Base-by-base conservation (phyloP, 2,329 filamentous ascomycete genomes). In the Truncatella angustata region DNA sequence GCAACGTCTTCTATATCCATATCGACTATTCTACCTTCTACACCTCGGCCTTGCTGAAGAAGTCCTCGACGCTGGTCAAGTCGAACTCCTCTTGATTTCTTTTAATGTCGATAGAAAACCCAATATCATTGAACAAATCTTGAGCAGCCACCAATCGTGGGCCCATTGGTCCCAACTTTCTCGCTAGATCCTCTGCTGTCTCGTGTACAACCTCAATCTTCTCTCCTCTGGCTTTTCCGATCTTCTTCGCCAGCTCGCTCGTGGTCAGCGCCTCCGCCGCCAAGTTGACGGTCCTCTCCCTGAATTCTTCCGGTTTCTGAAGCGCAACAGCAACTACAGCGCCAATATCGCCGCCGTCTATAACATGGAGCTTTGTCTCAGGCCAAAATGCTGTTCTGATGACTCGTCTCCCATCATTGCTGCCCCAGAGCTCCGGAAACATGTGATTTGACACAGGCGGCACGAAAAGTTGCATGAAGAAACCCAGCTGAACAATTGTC, bases 361-460 rank as follows among this genome's bases (percentile, higher is more conserved):
- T 5, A 16, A 52, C 16, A 14, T 47, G 42, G 18, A 52, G 5
- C 10, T 36, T 39, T 4, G 50, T 34, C 12, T 43, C 26, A 12
- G 50, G 50, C 23, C 23, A 30, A 3, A 40, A 42, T 5, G 50
- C 34, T 4, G 35, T 23, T 12, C 44, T 37, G 14, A 51, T 24
- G 14, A 44, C 24, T 30, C 26, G 12, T 18, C 45, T 5, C 7
- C 10, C 32, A 16, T 4, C 44, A 23, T 5, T 12, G 3, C 20
- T 18, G 30, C 32, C 14, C 49, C 49, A 51, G 21, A 52, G 35
- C 5, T 48, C 50, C 2, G 50, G 50, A 32, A 52, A 52, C 26
- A 40, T 28, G 11, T 32, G 4, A 16, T 28, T 30, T 7, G 32
- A 14, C 23, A 34, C 10, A 16, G 50, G 50, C 42, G 50, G 43